Base-by-base conservation (phyloP, 129 eudicot species). In the Erigeron canadensis region DNA sequence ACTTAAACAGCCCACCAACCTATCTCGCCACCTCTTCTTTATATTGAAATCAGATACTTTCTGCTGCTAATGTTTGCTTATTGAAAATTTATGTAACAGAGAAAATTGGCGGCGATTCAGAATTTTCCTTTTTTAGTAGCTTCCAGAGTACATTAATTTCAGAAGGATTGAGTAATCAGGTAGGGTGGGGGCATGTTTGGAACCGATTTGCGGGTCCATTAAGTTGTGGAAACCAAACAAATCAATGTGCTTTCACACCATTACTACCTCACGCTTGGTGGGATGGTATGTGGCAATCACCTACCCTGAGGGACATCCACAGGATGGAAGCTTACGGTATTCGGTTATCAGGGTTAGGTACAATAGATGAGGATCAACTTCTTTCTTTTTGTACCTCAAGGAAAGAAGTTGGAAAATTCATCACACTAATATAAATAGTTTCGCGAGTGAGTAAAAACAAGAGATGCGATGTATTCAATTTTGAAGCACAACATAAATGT, bases 121-220 rank as follows among this genome's bases (percentile, higher is more conserved):
- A 71, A 51, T 86, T 91, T 63, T 82, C 83, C 0, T 91, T 86
- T 80, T 82, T 88, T 51, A 91, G 98, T 65, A 91, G 96, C 87
- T 91, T 88, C 70, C 96, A 88, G 58, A 86, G 87, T 46, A 84
- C 63, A 71, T 58, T 88, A 74, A 71, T 91, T 16, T 63, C 80
- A 22, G 84, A 81, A 65, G 98, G 98, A 28, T 67, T 91, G 40
- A 76, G 67, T 79, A 88, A 83, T 75, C 96, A 91, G 69, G 67
- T 86, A 4, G 98, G 98, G 19, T 91, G 98, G 98, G 98, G 98
- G 19, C 98, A 91, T 48, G 87, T 79, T 23, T 91, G 98, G 98
- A 91, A 81, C 82, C 69, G 98, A 71, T 91, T 86, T 75, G 85
- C 94, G 2, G 98, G 98, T 16, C 87, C 91, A 2, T 71, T 91